A percentile compares a stretch with the other conserved stretches of the same genome.
phyloP scores from a whole-genome alignment of 345 rosid species.

The Aegle marmelos region DNA sequence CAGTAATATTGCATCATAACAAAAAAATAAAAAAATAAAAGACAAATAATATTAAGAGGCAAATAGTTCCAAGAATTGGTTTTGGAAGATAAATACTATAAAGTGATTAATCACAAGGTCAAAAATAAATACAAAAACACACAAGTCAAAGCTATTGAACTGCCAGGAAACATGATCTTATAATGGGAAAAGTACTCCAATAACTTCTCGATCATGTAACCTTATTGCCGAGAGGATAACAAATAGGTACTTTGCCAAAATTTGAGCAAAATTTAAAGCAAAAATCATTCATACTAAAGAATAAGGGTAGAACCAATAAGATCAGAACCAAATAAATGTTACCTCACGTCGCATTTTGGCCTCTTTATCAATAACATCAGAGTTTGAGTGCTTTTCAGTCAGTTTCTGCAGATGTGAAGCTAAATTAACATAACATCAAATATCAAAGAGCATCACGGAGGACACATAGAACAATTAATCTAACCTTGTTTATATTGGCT shows the following conservation, averaged over 20 bases:
- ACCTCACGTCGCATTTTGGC: slow-evolving; percentile 69
- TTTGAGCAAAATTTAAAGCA: neutral
- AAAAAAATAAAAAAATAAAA: neutral
- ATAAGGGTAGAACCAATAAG: slow-evolving; percentile 7
- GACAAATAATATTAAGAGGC: neutral
- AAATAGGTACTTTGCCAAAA: neutral
- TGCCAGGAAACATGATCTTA: neutral
- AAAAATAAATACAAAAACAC: neutral
- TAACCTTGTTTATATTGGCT: slow-evolving; percentile 56
- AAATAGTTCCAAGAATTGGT: neutral
- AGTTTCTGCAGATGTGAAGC: slow-evolving; percentile 45
- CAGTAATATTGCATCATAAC: neutral
- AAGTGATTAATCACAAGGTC: neutral
- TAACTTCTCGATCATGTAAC: neutral
- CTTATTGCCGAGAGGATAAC: neutral
- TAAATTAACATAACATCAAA: slow-evolving; percentile 16
- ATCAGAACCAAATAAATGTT: slow-evolving; percentile 17
- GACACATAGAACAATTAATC: slow-evolving; percentile 15
- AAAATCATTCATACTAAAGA: neutral
- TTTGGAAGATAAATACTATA: neutral
- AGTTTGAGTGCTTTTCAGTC: slow-evolving; percentile 24
- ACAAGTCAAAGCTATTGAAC: neutral
- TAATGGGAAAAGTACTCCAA: neutral
- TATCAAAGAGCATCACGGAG: slow-evolving; percentile 11
- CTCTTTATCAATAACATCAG: slow-evolving; percentile 35